Evolutionary conservation across 2,329 filamentous ascomycete genomes (phyloP).

Genomic region (Xylaria sp.): DNA sequence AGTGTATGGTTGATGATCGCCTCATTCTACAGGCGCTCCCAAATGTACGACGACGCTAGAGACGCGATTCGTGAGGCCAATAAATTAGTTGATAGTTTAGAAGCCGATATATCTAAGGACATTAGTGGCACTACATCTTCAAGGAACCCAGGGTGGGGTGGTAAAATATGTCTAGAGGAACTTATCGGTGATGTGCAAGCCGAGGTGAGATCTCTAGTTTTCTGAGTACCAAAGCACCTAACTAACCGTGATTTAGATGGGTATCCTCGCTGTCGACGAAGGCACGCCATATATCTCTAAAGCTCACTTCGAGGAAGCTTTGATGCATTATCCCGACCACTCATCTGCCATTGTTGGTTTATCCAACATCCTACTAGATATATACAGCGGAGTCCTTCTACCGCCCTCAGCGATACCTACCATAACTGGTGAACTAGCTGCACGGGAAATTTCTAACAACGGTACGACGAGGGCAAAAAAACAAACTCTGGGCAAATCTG

Average conservation of each 20-base stretch:
- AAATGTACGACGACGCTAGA: slow-evolving; percentile 78
- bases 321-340: slow-evolving; percentile 82
- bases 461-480: slow-evolving; percentile 19
- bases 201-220: slow-evolving; percentile 63
- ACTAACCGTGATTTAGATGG: slow-evolving; percentile 59
- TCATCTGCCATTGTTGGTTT: slow-evolving; percentile 79
- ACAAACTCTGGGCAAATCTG: slow-evolving; percentile 3
- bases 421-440: slow-evolving; percentile 44
- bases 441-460: slow-evolving; percentile 15
- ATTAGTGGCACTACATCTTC: slow-evolving; percentile 67
- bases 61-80: slow-evolving; percentile 82
- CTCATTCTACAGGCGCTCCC: slow-evolving; percentile 82
- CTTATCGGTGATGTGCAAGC: slow-evolving; percentile 83
- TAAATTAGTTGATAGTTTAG: slow-evolving; percentile 74
- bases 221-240: slow-evolving; percentile 12
- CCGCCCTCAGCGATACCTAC: slow-evolving; percentile 60
- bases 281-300: slow-evolving; percentile 71
- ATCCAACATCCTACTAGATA: slow-evolving; percentile 83
- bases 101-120: slow-evolving; percentile 68
- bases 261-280: slow-evolving; percentile 67
- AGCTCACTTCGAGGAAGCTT: slow-evolving; percentile 78
- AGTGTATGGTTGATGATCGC: slow-evolving; percentile 91
- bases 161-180: slow-evolving; percentile 80
- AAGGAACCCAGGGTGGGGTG: slow-evolving; percentile 74
- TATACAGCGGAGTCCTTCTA: slow-evolving; percentile 73